Conservation (phyloP, 2,329 filamentous ascomycete species). For the Paecilomyces formosus region DNA sequence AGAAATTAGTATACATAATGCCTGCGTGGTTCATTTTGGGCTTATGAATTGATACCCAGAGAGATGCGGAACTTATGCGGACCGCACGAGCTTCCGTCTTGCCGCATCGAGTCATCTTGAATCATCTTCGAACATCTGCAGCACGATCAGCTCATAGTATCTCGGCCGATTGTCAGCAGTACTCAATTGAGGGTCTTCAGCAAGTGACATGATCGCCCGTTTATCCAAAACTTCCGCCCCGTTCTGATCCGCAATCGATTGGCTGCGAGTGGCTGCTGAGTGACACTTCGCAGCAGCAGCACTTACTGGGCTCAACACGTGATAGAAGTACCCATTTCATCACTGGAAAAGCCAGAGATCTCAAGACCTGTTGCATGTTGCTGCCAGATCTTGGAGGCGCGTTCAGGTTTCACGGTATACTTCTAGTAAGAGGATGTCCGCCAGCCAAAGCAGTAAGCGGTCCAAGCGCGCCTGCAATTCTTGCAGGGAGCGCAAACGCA, state of each 20-base stretch:
- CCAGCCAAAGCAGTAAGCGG: background rate
- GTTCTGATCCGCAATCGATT: background rate
- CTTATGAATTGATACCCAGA: background rate
- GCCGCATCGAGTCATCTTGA: background rate
- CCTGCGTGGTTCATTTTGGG: background rate
- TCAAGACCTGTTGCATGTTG: background rate
- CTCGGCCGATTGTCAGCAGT: background rate
- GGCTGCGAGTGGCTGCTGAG: background rate
- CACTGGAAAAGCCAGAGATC: background rate
- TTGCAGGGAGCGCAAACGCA: background rate
- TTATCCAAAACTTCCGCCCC: background rate
- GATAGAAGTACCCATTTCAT: background rate
- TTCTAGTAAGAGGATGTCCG: background rate
- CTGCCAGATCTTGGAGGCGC: background rate
- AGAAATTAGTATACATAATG: background rate
- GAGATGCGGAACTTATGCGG: background rate
- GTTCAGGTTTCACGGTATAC: background rate
- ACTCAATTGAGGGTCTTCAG: background rate
- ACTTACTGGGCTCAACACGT: background rate
- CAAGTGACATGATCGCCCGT: background rate
- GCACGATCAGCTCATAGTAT: background rate
- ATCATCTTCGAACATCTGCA: background rate
- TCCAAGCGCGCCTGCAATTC: background rate
- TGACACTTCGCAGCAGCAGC: background rate
- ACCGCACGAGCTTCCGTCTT: background rate